These are phyloP conservation scores for Bipolaris victoriae DNA, from an alignment of 2,329 filamentous ascomycete species.

Conservation along the genomic window DNA sequence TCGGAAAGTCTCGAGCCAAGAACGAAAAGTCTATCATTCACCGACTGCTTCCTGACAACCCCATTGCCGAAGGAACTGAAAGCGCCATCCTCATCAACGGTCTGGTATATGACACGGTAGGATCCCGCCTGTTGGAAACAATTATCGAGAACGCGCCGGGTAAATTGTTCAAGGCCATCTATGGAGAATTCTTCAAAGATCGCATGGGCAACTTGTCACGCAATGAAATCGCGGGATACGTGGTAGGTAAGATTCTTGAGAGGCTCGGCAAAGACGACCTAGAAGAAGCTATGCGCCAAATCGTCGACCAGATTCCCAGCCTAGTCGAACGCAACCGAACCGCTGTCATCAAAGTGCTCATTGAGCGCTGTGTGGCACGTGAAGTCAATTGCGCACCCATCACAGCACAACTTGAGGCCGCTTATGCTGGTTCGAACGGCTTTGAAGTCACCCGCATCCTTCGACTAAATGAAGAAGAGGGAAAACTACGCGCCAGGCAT, in stretches of 20 bases:
- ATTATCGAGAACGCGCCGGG: constrained; percentile 81
- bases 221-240: constrained; percentile 89
- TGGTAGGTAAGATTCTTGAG: constrained; percentile 81
- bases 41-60: constrained; percentile 79
- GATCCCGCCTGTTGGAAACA: constrained; percentile 86
- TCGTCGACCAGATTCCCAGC: constrained; percentile 73
- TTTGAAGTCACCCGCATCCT: constrained; percentile 66
- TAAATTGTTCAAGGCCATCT: constrained; percentile 88
- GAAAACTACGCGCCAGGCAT: constrained; percentile 36
- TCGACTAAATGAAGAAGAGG: constrained; percentile 58
- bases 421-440: constrained; percentile 59
- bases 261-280: constrained; percentile 88
- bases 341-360: constrained; percentile 78
- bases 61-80: constrained; percentile 73
- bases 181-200: constrained; percentile 78
- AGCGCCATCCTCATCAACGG: constrained; percentile 82
- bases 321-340: constrained; percentile 78
- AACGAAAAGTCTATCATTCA: constrained; percentile 73
- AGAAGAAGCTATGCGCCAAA: constrained; percentile 71
- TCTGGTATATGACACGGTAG: constrained; percentile 87
- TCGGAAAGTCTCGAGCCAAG: constrained; percentile 69
- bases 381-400: constrained; percentile 63
- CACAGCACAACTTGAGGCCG: constrained; percentile 62
- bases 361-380: constrained; percentile 80
- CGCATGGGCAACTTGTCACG: constrained; percentile 80